Conservation (phyloP, 768 basidiomycete species). For the Cystobasidium tubakii region DNA sequence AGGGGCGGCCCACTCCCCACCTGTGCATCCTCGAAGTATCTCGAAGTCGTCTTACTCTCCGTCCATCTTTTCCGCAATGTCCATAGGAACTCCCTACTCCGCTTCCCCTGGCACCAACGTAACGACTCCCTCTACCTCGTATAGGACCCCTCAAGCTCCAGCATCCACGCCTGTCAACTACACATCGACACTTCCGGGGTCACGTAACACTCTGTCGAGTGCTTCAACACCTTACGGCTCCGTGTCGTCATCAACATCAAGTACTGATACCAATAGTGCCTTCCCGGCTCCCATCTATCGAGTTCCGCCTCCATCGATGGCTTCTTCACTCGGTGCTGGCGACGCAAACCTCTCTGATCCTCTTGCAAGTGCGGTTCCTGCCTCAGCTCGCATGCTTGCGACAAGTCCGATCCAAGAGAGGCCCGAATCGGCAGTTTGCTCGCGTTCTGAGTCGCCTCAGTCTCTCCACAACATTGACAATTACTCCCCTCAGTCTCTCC, state of each 20-base stretch:
- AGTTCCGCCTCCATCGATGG: conserved; percentile 20
- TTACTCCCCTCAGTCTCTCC: neutral
- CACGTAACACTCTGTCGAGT: neutral
- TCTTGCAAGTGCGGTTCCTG: neutral
- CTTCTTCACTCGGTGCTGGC: conserved; percentile 6
- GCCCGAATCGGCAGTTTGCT: neutral
- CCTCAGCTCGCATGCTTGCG: neutral
- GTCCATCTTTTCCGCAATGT: conserved; percentile 18
- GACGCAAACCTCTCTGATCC: neutral
- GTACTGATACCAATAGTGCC: neutral
- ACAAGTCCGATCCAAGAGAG: neutral
- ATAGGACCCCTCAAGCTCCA: conserved; percentile 19
- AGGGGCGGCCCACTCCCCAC: conserved; percentile 6
- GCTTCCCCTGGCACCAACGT: conserved; percentile 1
- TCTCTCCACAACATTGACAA: neutral
- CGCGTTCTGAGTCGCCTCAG: neutral
- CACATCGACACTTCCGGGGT: neutral
- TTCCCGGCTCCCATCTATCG: neutral
- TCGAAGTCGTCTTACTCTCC: conserved; percentile 24
- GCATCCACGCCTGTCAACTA: conserved; percentile 17
- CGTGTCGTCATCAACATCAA: neutral
- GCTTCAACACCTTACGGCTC: conserved; percentile 23
- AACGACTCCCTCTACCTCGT: conserved; percentile 26
- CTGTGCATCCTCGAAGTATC: neutral
- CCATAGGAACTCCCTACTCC: conserved; percentile 12